Evolutionary conservation across 2,329 filamentous ascomycete genomes (phyloP).

Genomic region (Exophiala bonariae): DNA sequence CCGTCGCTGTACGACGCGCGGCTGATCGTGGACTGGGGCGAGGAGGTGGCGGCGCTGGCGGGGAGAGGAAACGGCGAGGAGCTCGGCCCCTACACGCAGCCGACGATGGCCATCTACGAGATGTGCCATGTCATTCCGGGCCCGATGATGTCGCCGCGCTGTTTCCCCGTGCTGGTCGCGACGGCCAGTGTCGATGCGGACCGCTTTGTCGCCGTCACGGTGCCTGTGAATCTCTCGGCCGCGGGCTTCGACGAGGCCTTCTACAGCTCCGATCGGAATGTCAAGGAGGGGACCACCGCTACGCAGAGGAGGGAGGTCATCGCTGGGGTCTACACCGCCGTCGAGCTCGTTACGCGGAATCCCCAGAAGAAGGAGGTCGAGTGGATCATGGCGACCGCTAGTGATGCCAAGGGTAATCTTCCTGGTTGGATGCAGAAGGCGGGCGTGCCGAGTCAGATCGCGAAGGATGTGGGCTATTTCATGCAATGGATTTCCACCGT

Average conservation of each 20-base stretch:
- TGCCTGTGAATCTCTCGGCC: constrained; percentile 30
- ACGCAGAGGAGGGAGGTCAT: constrained; percentile 29
- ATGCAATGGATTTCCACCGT: constrained; percentile 62
- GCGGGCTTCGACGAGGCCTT: constrained; percentile 22
- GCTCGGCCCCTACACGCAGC: constrained; percentile 7
- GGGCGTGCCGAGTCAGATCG: constrained; percentile 62
- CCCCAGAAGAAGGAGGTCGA: constrained; percentile 47
- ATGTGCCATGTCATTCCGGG: constrained; percentile 33
- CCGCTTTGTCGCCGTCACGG: constrained; percentile 32
- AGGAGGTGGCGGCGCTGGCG: constrained; percentile 7
- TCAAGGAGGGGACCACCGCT: constrained; percentile 25
- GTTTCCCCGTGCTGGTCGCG: constrained; percentile 33
- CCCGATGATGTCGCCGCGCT: constrained; percentile 27
- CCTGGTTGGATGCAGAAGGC: constrained; percentile 67
- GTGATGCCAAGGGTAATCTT: constrained; percentile 66
- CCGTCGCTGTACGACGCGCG: constrained; percentile 35
- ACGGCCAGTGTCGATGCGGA: constrained; percentile 25
- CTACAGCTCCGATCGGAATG: constrained; percentile 30
- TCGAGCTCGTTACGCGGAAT: constrained; percentile 23
- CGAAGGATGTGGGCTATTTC: constrained; percentile 71
- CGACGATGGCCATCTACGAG: constrained; percentile 29
- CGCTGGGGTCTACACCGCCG: constrained; percentile 27
- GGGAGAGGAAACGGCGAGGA: background rate
- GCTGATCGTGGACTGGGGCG: constrained; percentile 30
- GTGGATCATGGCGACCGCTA: constrained; percentile 78